Evolutionary conservation across 2,329 filamentous ascomycete genomes (phyloP).

Genomic region (Fusarium siculi): DNA sequence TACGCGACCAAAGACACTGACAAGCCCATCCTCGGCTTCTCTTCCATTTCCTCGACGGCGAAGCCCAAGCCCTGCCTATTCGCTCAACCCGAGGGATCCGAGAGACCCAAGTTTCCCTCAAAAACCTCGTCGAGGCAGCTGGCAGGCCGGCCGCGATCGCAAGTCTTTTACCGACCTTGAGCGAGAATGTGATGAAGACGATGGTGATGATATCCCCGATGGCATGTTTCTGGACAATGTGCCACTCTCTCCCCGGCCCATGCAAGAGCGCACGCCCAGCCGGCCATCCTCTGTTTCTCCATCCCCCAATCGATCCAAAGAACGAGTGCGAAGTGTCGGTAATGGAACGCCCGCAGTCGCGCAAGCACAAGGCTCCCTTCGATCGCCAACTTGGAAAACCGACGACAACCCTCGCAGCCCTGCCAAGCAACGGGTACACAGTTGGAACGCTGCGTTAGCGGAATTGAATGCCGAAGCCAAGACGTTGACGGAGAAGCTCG

Average conservation of each 20-base stretch:
- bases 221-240: constrained; percentile 84
- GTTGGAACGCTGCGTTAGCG: constrained; percentile 77
- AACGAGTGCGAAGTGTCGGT: constrained; percentile 66
- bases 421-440: constrained; percentile 69
- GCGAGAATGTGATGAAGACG: constrained; percentile 79
- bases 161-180: constrained; percentile 79
- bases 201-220: constrained; percentile 81
- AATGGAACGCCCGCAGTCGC: constrained; percentile 72
- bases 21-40: constrained; percentile 50
- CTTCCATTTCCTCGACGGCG: constrained; percentile 55
- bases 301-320: constrained; percentile 65
- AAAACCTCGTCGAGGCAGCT: constrained; percentile 70
- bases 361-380: constrained; percentile 67
- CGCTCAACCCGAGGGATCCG: constrained; percentile 58
- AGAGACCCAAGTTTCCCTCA: constrained; percentile 53
- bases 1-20: constrained; percentile 43
- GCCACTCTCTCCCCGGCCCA: constrained; percentile 79
- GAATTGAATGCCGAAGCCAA: constrained; percentile 79
- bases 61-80: constrained; percentile 63
- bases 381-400: constrained; percentile 65
- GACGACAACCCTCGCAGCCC: constrained; percentile 57
- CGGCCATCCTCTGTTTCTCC: constrained; percentile 63
- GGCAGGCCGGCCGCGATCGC: constrained; percentile 72
- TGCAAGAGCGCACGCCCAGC: constrained; percentile 65
- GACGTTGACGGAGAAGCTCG: constrained; percentile 81